Evolutionary conservation across 768 basidiomycete genomes (phyloP), one percentile per base, ranked within the genome.

Genomic region (Boletus speciosus): DNA sequence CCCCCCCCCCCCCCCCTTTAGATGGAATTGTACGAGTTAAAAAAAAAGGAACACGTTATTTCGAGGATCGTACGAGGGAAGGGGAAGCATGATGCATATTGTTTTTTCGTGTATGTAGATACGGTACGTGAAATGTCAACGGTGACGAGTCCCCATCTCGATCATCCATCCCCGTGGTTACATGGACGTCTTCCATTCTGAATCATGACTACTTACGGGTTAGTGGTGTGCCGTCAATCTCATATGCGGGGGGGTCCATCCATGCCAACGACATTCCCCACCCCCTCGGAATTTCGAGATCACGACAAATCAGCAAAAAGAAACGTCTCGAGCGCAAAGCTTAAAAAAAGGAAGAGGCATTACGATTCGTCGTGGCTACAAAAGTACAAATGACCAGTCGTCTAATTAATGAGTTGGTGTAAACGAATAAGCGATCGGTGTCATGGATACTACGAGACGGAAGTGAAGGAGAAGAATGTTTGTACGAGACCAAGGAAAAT

Each of bases 301-400:
- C 36, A 19, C 16, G 16, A 46, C 31, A 32, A 32, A 23, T 21
- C 46, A 19, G 44, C n/a, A n/a, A n/a, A 15, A 25, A 25, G 25
- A 2, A 32, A 21, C 14, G 9, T 31, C 31, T 4, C 9, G 31
- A 11, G 10, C 10, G 31, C 31, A 32, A 32, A 32, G 31, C 11
- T 29, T 32, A 11, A 37, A 32, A 16, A 1, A 32, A 25, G 41
- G 5, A 21, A 7, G 36, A 10, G 41, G 2, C 27, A 43, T 56
- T 56, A 23, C 9, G 31, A 54, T 38, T 29, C 36, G 4, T 52
- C 23, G 25, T 36, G 29, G 1, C 47, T 49, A 16, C 11, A 57
- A 61, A 61, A 47, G 60, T 61, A 61, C 60, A 57, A 38, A 61
- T 62, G 56, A 49, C 37, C 6, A 15, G 9, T 5, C 16, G 9